Percentiles rank a stretch among this genome's conserved stretches.
Conservation (phyloP, 1,284 basidiomycete species). For the Trichosporon ovoides region DNA sequence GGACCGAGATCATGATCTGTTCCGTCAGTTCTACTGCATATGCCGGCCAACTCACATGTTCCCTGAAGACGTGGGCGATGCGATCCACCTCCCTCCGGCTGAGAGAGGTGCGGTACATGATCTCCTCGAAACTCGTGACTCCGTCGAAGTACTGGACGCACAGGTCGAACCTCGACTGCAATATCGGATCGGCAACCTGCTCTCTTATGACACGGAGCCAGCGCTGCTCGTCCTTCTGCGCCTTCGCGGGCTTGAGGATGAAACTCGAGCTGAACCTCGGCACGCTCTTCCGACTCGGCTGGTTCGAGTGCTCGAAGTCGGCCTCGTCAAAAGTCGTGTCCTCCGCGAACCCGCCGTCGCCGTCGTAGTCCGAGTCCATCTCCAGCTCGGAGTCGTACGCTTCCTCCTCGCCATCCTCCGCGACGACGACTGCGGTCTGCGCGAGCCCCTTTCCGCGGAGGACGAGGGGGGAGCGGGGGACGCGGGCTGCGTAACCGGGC, state of each 20-base stretch:
- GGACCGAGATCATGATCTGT: no score
- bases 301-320: constrained; percentile 29
- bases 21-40: not conserved
- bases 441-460: not conserved
- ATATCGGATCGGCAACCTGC: constrained; percentile 29
- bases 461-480: constrained; percentile 11
- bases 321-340: constrained; percentile 1
- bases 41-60: constrained; percentile 33
- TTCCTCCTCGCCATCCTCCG: not conserved
- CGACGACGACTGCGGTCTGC: not conserved
- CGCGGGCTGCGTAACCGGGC: constrained; percentile 11
- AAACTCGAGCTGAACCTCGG: constrained; percentile 35
- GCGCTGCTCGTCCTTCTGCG: constrained; percentile 44
- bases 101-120: constrained; percentile 44
- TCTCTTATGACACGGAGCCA: constrained; percentile 44
- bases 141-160: constrained; percentile 48
- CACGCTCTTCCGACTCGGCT: constrained; percentile 23
- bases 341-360: constrained; percentile 26
- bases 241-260: constrained; percentile 39
- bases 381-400: constrained; percentile 35
- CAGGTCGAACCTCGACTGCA: constrained; percentile 43
- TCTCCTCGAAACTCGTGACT: constrained; percentile 44
- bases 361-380: constrained; percentile 36
- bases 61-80: constrained; percentile 35
- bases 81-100: constrained; percentile 38